These are phyloP conservation scores for Boletus tylopilopsis DNA, from an alignment of 768 basidiomycete species.

Conservation along the genomic window DNA sequence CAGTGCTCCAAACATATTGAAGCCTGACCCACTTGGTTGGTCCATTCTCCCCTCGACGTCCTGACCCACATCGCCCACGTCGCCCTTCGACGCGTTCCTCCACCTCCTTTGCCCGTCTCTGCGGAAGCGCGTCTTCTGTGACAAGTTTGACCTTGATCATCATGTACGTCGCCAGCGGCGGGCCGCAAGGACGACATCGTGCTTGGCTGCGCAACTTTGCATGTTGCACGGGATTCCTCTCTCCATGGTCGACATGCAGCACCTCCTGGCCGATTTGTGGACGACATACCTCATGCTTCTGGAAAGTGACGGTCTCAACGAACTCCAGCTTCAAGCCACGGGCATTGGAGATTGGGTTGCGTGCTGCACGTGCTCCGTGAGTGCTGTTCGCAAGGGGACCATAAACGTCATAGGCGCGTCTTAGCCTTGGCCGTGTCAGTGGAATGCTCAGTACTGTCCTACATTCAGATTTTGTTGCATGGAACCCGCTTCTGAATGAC, in stretches of 20 bases:
- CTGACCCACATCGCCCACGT: conserved; percentile 45
- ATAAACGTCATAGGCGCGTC: conserved; percentile 11
- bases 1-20: conserved; percentile 24
- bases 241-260: conserved; percentile 22
- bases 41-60: conserved; percentile 46
- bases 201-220: conserved; percentile 46
- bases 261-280: conserved; percentile 48
- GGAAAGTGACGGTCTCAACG: conserved; percentile 51
- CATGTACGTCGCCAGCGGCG: conserved; percentile 22
- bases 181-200: conserved; percentile 35
- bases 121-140: conserved; percentile 51
- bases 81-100: conserved; percentile 40
- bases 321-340: conserved; percentile 39
- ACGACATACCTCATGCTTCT: conserved; percentile 57
- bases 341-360: conserved; percentile 37
- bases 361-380: conserved; percentile 22
- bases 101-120: conserved; percentile 50
- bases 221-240: conserved; percentile 47
- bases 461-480: conserved; percentile 22
- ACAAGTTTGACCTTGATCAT: conserved; percentile 43
- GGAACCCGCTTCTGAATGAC: conserved; percentile 23
- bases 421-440: conserved; percentile 30
- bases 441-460: conserved; percentile 34
- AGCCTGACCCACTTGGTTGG: conserved; percentile 8
- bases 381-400: conserved; percentile 4